Conservation (phyloP, 78 protist genomes). For the Cyanophora paradoxa region DNA sequence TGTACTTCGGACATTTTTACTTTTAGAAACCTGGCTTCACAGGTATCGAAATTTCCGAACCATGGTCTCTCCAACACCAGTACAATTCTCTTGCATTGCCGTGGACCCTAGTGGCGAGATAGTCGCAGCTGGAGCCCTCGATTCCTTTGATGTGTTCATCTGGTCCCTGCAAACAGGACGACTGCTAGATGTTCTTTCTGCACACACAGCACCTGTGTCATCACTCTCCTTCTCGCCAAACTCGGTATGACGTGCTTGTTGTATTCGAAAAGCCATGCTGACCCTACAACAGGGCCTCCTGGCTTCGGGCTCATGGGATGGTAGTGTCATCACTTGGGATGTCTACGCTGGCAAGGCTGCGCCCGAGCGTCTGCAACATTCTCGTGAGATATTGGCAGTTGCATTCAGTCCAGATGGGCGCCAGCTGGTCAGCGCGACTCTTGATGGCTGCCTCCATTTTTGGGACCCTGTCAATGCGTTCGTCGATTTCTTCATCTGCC, state of each 20-base stretch:
- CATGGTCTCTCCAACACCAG: constrained; percentile 8
- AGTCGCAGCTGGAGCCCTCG: constrained; percentile 74
- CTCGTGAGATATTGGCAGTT: too few species aligned
- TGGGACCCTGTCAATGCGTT: not conserved
- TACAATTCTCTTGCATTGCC: constrained; percentile 58
- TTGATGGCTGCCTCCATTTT: not conserved
- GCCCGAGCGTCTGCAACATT: too few species aligned
- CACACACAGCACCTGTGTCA: constrained; percentile 67
- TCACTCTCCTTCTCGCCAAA: constrained; percentile 50
- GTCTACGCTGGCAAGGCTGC: constrained; percentile 44
- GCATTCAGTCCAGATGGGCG: not conserved
- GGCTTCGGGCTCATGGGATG: constrained; percentile 73
- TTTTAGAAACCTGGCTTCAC: too few species aligned
- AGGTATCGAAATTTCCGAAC: constrained; percentile 83
- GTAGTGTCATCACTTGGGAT: constrained; percentile 67
- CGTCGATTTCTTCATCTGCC: not conserved
- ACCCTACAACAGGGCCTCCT: constrained; percentile 15
- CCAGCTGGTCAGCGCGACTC: not conserved
- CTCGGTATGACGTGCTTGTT: too few species aligned
- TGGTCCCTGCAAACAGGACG: constrained; percentile 83
- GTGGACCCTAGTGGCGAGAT: constrained; percentile 83
- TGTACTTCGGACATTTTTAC: too few species aligned
- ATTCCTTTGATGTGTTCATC: constrained; percentile 62
- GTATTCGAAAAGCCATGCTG: too few species aligned
- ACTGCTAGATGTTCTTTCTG: constrained; percentile 76